phyloP scores from a whole-genome alignment of 2,329 filamentous ascomycete genomes.

The Leptographium procerum region DNA sequence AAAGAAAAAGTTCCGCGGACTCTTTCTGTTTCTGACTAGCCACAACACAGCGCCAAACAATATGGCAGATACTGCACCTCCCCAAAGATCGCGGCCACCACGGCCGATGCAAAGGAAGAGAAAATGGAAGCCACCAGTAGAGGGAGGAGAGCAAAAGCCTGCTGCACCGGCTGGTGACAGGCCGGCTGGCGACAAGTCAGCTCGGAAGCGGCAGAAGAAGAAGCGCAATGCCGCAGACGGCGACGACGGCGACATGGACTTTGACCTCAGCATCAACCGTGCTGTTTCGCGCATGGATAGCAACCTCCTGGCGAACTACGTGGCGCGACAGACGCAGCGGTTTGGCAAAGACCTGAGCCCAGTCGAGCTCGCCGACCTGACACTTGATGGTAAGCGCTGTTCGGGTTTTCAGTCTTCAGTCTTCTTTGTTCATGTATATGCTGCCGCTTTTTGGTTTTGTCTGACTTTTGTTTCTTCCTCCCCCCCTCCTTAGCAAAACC shows the following conservation, averaged over 20 bases:
- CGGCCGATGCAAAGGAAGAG: neutral
- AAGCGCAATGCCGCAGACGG: conserved; percentile 1
- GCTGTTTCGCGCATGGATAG: conserved; percentile 75
- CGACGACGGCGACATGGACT: conserved; percentile 44
- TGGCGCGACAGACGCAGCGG: conserved; percentile 65
- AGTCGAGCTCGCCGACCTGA: conserved; percentile 74
- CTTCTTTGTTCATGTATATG: too few species aligned
- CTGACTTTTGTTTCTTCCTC: neutral
- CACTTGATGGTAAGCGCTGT: conserved; percentile 53
- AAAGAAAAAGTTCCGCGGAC: neutral
- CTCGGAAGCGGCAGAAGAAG: conserved; percentile 7
- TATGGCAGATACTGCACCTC: neutral
- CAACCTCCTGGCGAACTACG: conserved; percentile 71
- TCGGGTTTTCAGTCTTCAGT: too few species aligned
- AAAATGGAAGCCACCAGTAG: neutral
- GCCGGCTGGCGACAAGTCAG: neutral
- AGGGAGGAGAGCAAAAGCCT: neutral
- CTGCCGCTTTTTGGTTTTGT: too few species aligned
- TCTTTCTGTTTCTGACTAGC: too few species aligned
- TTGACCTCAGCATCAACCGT: conserved; percentile 65
- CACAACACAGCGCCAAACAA: neutral
- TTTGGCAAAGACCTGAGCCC: conserved; percentile 73
- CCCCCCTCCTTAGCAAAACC: conserved; percentile 23
- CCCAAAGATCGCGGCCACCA: neutral
- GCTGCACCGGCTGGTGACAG: neutral